Conservation (phyloP, 768 basidiomycete species). For the Holtermannia corniformis region DNA sequence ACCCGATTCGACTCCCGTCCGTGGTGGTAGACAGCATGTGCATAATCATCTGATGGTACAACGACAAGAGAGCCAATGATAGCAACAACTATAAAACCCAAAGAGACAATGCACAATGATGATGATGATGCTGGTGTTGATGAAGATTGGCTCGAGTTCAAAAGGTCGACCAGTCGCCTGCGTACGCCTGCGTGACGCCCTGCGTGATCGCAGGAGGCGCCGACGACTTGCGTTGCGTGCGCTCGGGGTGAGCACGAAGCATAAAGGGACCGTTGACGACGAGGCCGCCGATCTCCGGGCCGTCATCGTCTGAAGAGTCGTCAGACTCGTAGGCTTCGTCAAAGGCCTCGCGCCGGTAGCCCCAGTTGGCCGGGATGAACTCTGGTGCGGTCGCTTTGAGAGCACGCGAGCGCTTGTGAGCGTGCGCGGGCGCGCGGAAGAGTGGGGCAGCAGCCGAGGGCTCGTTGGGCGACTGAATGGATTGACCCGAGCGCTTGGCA, state of each 20-base stretch:
- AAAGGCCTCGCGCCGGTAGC: slow-evolving; percentile 17
- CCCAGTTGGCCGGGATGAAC: slow-evolving; percentile 18
- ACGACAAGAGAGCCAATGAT: no score
- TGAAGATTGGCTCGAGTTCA: no score
- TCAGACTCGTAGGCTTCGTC: slow-evolving; percentile 5
- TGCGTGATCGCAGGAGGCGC: not conserved
- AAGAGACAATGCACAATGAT: no score
- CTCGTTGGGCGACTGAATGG: slow-evolving; percentile 3
- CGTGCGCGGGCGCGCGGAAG: slow-evolving; percentile 23
- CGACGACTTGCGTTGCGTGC: not conserved
- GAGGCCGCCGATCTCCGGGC: slow-evolving; percentile 12
- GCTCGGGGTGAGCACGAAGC: slow-evolving; percentile 9
- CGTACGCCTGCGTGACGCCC: not conserved
- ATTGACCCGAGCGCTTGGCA: slow-evolving; percentile 13
- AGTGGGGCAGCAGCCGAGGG: slow-evolving; percentile 23
- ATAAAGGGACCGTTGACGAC: slow-evolving; percentile 23
- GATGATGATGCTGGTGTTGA: no score
- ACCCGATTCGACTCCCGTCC: no score
- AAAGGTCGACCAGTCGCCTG: not conserved
- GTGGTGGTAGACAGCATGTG: no score
- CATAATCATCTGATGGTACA: no score
- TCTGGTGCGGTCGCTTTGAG: slow-evolving; percentile 12
- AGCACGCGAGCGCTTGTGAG: slow-evolving; percentile 11
- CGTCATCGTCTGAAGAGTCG: slow-evolving; percentile 10
- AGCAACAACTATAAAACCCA: no score